Percentiles rank a stretch among this genome's conserved stretches.
Evolutionary conservation across 805 yeast species (phyloP).

Genomic region (Barnettozyma vustinii): DNA sequence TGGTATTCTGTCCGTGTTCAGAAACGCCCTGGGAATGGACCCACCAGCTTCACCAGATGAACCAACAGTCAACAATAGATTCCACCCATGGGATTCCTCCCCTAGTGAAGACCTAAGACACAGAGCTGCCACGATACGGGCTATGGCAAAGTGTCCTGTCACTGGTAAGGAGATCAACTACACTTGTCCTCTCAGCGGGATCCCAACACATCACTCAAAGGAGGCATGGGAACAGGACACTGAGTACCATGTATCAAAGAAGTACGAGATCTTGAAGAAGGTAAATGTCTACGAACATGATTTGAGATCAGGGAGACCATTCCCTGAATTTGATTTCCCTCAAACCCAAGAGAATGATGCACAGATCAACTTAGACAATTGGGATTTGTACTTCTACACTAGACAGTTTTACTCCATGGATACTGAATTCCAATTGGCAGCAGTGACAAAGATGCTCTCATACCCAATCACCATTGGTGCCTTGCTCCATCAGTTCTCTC

Average conservation of each 20-base stretch:
- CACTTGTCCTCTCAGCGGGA: slow-evolving; percentile 91
- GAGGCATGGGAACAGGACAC: slow-evolving; percentile 85
- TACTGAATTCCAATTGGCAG: slow-evolving; percentile 92
- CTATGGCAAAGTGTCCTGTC: slow-evolving; percentile 87
- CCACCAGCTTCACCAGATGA: slow-evolving; percentile 59
- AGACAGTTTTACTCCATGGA: slow-evolving; percentile 94
- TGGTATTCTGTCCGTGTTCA: slow-evolving; percentile 32
- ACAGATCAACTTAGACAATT: slow-evolving; percentile 67
- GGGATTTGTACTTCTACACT: slow-evolving; percentile 94
- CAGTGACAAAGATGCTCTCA: slow-evolving; percentile 88
- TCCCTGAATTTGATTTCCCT: slow-evolving; percentile 95
- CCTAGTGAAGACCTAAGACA: slow-evolving; percentile 84
- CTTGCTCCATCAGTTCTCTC: slow-evolving; percentile 76
- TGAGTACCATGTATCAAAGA: slow-evolving; percentile 61
- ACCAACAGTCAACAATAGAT: slow-evolving; percentile 68
- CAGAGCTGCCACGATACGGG: slow-evolving; percentile 85
- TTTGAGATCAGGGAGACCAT: slow-evolving; percentile 85
- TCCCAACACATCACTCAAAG: slow-evolving; percentile 89
- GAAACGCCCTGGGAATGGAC: slow-evolving; percentile 51
- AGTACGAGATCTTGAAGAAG: slow-evolving; percentile 70
- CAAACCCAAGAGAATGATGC: slow-evolving; percentile 70
- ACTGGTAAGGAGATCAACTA: slow-evolving; percentile 73
- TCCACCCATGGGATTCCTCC: slow-evolving; percentile 88
- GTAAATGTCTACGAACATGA: slow-evolving; percentile 95
- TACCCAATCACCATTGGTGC: slow-evolving; percentile 90